Evolutionary conservation across 2,329 filamentous ascomycete species (phyloP).

Genomic region (Thermochaetoides dissita): DNA sequence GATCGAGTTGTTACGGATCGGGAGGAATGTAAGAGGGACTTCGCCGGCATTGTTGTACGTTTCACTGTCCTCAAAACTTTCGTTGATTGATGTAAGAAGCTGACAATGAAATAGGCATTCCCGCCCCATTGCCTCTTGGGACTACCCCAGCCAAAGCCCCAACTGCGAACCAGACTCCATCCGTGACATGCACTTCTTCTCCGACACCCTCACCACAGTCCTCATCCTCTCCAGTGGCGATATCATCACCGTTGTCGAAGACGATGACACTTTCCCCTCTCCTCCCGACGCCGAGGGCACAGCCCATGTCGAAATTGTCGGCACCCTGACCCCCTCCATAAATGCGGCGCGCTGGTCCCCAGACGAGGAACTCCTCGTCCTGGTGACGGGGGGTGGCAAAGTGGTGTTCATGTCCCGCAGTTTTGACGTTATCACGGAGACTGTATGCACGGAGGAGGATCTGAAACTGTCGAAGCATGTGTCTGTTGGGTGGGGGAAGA

Average conservation of each 20-base stretch:
- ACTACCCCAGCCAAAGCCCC: conserved; percentile 67
- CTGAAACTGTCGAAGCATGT: conserved; percentile 84
- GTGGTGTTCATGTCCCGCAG: conserved; percentile 84
- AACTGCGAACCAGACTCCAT: conserved; percentile 63
- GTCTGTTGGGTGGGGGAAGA: conserved; percentile 95
- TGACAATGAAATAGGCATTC: conserved; percentile 20
- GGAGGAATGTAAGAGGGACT: conserved; percentile 31
- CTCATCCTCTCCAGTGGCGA: conserved; percentile 82
- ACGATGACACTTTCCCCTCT: conserved; percentile 35
- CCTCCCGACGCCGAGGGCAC: conserved; percentile 29
- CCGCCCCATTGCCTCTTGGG: conserved; percentile 63
- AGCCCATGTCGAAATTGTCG: conserved; percentile 85
- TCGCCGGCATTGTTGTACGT: neutral
- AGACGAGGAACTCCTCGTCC: conserved; percentile 78
- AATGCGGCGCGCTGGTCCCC: conserved; percentile 84
- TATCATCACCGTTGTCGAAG: conserved; percentile 71
- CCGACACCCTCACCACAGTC: conserved; percentile 63
- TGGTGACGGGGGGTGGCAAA: conserved; percentile 66
- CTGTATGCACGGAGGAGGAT: conserved; percentile 59
- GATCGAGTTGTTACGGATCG: conserved; percentile 55
- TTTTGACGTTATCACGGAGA: conserved; percentile 72
- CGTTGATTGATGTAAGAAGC: neutral
- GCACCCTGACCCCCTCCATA: conserved; percentile 86
- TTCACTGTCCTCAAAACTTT: neutral
- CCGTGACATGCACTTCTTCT: conserved; percentile 70